Evolutionary conservation across 345 rosid genomes (phyloP), one percentile per base, ranked within the genome.

Genomic region (Ceriops tagal): DNA sequence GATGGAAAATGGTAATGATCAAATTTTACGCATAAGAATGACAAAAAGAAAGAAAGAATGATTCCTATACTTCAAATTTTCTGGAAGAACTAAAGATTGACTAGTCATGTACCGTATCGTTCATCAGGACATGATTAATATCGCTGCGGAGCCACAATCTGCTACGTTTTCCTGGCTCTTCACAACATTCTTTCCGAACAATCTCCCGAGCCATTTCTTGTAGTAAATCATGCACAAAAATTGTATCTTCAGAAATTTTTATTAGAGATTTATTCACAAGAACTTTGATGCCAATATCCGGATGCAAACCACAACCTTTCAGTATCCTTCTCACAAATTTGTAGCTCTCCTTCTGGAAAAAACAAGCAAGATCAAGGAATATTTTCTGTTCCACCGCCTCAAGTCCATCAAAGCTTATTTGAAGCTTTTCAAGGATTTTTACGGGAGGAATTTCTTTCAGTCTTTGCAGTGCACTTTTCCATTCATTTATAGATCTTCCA

Each of bases 361-460:
- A 72, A 35, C 71, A 72, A 3, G 76, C 75, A 47, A 71, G 72
- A 21, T 77, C 73, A 24, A 77, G 80, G 57, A 77, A 71, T 31
- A 71, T 53, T 22, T 15, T 32, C 53, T 77, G 58, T 15, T 67
- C 72, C 1, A 53, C 18, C 4, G 58, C 53, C 4, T 62, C 73
- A 35, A 77, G 67, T 21, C 67, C 22, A 62, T 77, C 76, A 46
- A 61, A 77, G 43, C 76, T 77, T 57, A 68, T 67, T 55, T 55
- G 18, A 13, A 77, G 64, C 18, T 16, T 58, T 20, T 35, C 43
- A 18, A 67, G 69, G 31, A 64, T 68, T 0, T 62, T 53, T 53
- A 21, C 5, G 5, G 53, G 10, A 37, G 43, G 37, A 18, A 73
- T 73, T 65, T 66, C 11, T 62, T 67, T 66, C 16, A 73, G 30